Evolutionary conservation across 176 grass and related monocot genomes (phyloP), one percentile per base, ranked within the genome.

Genomic region (Paspalum vaginatum): DNA sequence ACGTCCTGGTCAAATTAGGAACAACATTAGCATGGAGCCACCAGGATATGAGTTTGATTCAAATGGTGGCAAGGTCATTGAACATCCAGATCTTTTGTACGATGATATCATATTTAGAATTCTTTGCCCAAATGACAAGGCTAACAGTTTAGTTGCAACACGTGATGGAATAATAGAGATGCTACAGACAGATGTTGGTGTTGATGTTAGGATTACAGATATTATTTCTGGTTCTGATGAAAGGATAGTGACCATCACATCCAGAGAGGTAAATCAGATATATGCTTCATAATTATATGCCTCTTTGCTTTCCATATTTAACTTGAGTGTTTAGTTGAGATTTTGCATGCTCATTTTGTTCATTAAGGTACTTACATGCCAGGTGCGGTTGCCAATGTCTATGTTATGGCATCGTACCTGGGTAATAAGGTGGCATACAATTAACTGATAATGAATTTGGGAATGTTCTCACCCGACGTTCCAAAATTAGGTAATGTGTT

Each of bases 101-200:
- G 92, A 98, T 70, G 90, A 88, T 24, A 88, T 98, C 54, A 46
- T 98, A 78, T 98, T 98, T 73, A 83, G 95, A 85, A 98, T 98
- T 81, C 92, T 98, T 61, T 98, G 95, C 83, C 95, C 95, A 70
- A 91, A 77, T 82, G 85, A 95, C 57, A 98, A 95, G 81, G 90
- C 88, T 72, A 85, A 82, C 45, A 84, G 78, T 75, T 80, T 95
- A 72, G 63, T 91, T 68, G 91, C 83, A 87, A 60, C 77, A 5
- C 68, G 63, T 44, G 81, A 77, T 92, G 95, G 95, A 86, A 88
- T 95, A 81, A 85, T 93, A 58, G 92, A 95, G 63, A 93, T 87
- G 86, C 79, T 98, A 48, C 92, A 83, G 77, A 74, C 40, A 76
- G 96, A 98, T 66, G 84, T 98, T 50, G 96, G 96, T 52, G 92